Conservation (phyloP, 495 filamentous ascomycete genomes). For the Daldinia bambusicola region DNA sequence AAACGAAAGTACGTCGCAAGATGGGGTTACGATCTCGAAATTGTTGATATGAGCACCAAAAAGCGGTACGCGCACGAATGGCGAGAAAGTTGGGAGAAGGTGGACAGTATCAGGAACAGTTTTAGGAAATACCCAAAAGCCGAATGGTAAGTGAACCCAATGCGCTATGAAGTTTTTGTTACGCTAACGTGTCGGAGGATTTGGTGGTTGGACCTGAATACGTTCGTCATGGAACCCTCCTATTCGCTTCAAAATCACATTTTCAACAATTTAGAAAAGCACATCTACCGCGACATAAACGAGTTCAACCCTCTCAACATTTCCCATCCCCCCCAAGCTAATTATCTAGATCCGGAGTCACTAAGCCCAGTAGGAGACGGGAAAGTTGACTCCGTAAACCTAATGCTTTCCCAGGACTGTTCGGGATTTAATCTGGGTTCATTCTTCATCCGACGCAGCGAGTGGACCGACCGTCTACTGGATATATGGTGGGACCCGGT, state of each 20-base stretch:
- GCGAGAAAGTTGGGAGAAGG: slow-evolving; percentile 99
- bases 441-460: slow-evolving; percentile 86
- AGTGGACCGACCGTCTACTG: slow-evolving; percentile 91
- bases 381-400: slow-evolving; percentile 77
- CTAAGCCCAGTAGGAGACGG: slow-evolving; percentile 79
- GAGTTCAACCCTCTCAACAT: slow-evolving; percentile 96
- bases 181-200: slow-evolving; percentile 71
- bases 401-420: slow-evolving; percentile 94
- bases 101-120: slow-evolving; percentile 89
- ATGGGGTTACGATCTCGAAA: slow-evolving; percentile 96
- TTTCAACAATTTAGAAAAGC: slow-evolving; percentile 78
- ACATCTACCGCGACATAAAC: slow-evolving; percentile 96
- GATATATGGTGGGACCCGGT: slow-evolving; percentile 99
- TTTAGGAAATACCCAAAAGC: slow-evolving; percentile 95
- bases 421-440: slow-evolving; percentile 96
- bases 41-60: slow-evolving; percentile 98
- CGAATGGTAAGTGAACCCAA: slow-evolving; percentile 76
- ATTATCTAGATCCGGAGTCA: slow-evolving; percentile 77
- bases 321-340: slow-evolving; percentile 76
- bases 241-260: slow-evolving; percentile 91
- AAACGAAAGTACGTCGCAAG: slow-evolving; percentile 85
- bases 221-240: slow-evolving; percentile 96
- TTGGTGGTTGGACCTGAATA: slow-evolving; percentile 99
- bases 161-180: slow-evolving; percentile 3
- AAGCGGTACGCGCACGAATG: slow-evolving; percentile 99